phyloP scores from a whole-genome alignment of 2,329 filamentous ascomycete genomes.

The Pseudocercospora fuligena region DNA sequence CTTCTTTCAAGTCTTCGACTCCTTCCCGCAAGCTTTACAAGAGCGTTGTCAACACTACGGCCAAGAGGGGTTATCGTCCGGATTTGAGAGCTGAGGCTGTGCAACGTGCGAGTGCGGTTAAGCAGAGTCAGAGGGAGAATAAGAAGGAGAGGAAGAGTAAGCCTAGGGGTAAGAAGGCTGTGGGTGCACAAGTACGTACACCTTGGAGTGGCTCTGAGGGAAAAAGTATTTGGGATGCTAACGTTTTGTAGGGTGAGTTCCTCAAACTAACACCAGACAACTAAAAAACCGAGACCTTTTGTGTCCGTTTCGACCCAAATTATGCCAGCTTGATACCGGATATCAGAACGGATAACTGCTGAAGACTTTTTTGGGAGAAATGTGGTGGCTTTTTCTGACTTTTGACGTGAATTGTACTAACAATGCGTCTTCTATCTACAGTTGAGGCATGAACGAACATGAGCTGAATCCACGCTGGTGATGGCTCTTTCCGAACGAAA shows the following conservation, averaged over 20 bases:
- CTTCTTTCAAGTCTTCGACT: slow-evolving; percentile 73
- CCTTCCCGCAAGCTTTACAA: slow-evolving; percentile 87
- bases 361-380: slow-evolving; percentile 7
- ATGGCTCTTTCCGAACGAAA: background rate
- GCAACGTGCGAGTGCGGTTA: slow-evolving; percentile 78
- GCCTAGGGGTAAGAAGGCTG: slow-evolving; percentile 42
- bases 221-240: background rate
- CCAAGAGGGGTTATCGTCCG: slow-evolving; percentile 79
- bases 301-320: slow-evolving; percentile 4
- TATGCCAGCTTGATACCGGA: background rate
- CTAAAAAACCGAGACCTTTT: background rate
- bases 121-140: slow-evolving; percentile 72
- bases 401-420: slow-evolving; percentile 11
- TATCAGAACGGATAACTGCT: slow-evolving; percentile 9
- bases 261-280: slow-evolving; percentile 10
- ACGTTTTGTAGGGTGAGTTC: background rate
- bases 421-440: slow-evolving; percentile 2
- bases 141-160: slow-evolving; percentile 72
- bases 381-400: background rate
- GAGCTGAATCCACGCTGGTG: slow-evolving; percentile 9
- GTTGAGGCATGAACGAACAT: slow-evolving; percentile 3
- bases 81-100: slow-evolving; percentile 68
- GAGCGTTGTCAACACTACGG: slow-evolving; percentile 78
- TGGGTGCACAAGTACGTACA: slow-evolving; percentile 13
- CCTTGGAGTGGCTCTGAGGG: background rate